Conservation (phyloP, 176 grass and related monocot species). For the Oropetium thomaeum region DNA sequence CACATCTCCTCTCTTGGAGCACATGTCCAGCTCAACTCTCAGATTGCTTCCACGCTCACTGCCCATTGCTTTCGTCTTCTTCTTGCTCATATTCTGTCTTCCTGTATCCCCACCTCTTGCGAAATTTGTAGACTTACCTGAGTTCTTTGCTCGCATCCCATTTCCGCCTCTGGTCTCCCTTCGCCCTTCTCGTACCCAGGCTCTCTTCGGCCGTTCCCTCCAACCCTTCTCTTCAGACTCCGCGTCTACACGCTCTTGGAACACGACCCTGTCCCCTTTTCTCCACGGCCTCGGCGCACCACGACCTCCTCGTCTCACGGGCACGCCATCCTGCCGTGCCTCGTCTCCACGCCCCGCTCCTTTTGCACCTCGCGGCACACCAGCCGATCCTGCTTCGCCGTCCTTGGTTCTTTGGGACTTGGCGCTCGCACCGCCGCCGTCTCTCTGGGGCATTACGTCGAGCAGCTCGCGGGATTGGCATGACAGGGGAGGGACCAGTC, state of each 20-base stretch:
- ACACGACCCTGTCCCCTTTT: constrained; percentile 15
- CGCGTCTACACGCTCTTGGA: background rate
- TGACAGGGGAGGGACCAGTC: background rate
- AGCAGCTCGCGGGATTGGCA: background rate
- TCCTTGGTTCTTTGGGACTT: background rate
- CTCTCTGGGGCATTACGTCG: constrained; percentile 9
- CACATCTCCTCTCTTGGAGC: constrained; percentile 64
- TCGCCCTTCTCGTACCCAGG: background rate
- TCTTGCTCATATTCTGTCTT: constrained; percentile 21
- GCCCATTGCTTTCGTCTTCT: constrained; percentile 6
- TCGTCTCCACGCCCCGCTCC: background rate
- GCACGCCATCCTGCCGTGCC: background rate
- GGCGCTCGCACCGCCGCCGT: background rate
- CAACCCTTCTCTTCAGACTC: background rate
- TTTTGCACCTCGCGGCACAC: background rate
- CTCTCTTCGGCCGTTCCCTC: background rate
- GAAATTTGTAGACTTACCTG: background rate
- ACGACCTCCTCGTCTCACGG: background rate
- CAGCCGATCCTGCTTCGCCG: background rate
- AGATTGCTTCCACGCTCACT: constrained; percentile 33
- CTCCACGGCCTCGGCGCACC: constrained; percentile 6
- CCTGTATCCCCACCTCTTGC: background rate
- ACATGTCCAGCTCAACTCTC: constrained; percentile 58
- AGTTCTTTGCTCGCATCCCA: background rate
- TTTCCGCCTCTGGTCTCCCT: background rate